Evolutionary conservation across 2,329 filamentous ascomycete species (phyloP).

Genomic region (Fusarium solani-melongenae): DNA sequence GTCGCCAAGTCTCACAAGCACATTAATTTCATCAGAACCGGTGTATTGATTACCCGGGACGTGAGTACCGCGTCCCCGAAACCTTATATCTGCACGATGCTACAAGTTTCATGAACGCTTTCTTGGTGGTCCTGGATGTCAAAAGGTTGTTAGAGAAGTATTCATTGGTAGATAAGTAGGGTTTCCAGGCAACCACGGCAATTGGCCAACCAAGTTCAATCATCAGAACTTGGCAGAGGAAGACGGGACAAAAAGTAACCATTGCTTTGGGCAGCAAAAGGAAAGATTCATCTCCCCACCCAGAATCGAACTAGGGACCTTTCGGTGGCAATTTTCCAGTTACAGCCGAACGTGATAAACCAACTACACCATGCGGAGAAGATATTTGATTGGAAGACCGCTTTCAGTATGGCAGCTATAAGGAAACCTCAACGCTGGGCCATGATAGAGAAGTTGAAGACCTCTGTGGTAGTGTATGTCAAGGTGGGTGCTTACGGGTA

Average conservation of each 20-base stretch:
- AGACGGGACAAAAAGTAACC: not conserved
- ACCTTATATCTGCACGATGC: not conserved
- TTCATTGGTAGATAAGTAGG: not conserved
- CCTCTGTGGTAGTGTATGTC: not conserved
- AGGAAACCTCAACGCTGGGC: not conserved
- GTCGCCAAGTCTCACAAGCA: not conserved
- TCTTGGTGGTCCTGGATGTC: not conserved
- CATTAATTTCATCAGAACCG: not conserved
- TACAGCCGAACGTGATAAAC: conserved; percentile 16
- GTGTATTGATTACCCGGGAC: not conserved
- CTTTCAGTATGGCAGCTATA: not conserved
- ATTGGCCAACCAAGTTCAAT: not conserved
- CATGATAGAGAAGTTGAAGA: no score
- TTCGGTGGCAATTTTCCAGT: conserved; percentile 18
- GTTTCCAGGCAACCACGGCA: not conserved
- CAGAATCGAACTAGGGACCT: conserved; percentile 16
- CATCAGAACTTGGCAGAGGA: not conserved
- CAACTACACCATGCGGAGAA: conserved; percentile 17
- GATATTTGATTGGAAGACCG: not conserved
- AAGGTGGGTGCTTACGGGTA: not conserved
- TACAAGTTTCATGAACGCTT: not conserved
- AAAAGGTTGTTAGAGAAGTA: not conserved
- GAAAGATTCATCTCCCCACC: not conserved
- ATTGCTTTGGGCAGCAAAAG: not conserved
- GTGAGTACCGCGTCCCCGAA: not conserved